These are phyloP conservation scores for Acer saccharum DNA, from an alignment of 345 rosid genomes.

Conservation along the genomic window DNA sequence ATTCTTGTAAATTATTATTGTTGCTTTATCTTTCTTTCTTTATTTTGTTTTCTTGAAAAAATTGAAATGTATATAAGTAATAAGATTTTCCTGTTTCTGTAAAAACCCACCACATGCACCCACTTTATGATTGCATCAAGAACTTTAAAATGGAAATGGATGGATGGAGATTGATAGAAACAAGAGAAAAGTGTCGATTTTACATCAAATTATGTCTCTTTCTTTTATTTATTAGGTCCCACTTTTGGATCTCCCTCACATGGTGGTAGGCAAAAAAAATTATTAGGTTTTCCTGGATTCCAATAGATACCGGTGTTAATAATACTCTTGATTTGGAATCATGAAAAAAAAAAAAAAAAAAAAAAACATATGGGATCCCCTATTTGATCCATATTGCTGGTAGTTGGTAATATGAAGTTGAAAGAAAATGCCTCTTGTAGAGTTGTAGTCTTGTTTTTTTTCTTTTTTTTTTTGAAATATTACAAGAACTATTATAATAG, in stretches of 20 bases:
- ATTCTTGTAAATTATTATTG: neutral
- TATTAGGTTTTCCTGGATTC: too few species aligned
- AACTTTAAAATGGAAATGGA: slow-evolving; percentile 21
- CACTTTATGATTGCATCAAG: neutral
- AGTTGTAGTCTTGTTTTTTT: too few species aligned
- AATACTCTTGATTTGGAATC: too few species aligned
- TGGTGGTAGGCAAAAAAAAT: neutral
- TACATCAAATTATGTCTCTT: neutral
- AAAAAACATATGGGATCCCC: too few species aligned
- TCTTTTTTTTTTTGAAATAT: too few species aligned
- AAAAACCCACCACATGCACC: slow-evolving; percentile 3
- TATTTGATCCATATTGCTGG: too few species aligned
- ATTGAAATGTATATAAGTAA: neutral
- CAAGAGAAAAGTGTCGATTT: slow-evolving; percentile 17
- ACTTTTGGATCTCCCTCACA: neutral
- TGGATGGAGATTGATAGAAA: slow-evolving; percentile 8
- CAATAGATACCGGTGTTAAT: too few species aligned
- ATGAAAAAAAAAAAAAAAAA: too few species aligned
- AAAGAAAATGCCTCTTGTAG: neutral
- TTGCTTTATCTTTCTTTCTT: neutral
- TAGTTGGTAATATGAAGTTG: too few species aligned
- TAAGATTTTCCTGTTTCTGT: slow-evolving; percentile 6
- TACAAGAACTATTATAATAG: too few species aligned
- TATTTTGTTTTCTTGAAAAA: neutral
- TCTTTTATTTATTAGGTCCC: neutral